phyloP scores from a whole-genome alignment of 2,329 filamentous ascomycete species.

The Grosmannia huntii region DNA sequence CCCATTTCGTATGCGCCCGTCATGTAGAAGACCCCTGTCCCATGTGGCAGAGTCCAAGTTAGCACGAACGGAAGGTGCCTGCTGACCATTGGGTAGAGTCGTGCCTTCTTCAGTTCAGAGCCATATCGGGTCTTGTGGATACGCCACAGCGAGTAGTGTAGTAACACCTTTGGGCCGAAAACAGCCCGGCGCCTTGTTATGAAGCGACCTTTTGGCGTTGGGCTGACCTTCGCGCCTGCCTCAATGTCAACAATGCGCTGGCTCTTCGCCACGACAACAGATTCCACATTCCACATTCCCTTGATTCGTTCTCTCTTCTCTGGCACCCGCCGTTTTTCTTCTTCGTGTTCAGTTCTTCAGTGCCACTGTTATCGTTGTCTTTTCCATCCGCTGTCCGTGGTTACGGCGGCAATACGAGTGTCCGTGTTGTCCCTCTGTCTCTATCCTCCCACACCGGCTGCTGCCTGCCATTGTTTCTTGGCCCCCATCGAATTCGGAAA shows the following conservation, averaged over 20 bases:
- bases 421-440: background rate
- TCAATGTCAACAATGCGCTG: background rate
- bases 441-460: background rate
- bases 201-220: background rate
- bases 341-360: background rate
- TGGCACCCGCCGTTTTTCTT: background rate
- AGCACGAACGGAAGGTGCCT: background rate
- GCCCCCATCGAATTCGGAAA: background rate
- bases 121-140: background rate
- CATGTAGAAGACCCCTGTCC: background rate
- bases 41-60: background rate
- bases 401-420: background rate
- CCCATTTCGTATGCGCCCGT: background rate
- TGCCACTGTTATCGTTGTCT: background rate
- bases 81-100: background rate
- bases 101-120: too few species aligned
- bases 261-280: background rate
- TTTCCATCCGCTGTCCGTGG: background rate
- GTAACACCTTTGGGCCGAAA: slow-evolving; percentile 1
- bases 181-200: slow-evolving; percentile 5
- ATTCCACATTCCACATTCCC: background rate
- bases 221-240: background rate
- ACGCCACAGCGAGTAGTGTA: background rate
- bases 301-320: background rate
- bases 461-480: background rate